Evolutionary conservation across 2,329 filamentous ascomycete genomes (phyloP), one percentile per base, ranked within the genome.

Genomic region (Neonectria faginata): DNA sequence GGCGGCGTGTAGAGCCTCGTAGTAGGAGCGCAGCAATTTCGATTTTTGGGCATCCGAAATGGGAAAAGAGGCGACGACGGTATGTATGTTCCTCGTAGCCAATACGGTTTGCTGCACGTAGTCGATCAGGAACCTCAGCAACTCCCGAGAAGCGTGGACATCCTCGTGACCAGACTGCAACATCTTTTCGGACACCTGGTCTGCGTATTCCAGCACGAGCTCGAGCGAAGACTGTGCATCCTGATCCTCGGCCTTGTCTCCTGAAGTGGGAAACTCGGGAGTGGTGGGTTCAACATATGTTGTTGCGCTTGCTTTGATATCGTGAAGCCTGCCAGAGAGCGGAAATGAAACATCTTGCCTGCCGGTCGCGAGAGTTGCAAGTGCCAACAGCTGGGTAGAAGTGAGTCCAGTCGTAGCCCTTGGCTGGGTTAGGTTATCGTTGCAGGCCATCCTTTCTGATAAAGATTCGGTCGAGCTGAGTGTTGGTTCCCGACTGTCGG

Each of bases 1-100:
- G 22, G 57, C 62, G 18, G 52, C 57, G 31, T 64, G 51, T 16
- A 64, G 9, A 47, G 51, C 62, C 18, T 61, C 45, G 25, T 64
- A 64, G 39, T 64, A 64, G 20, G 45, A 64, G 5, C 29, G 44
- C 4, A 64, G 42, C 12, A 64, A 31, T 16, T 44, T 52, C 47
- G 62, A 61, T 18, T 27, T 60, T 52, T 60, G 44, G 5, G 52
- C 12, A 18, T 52, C 44, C 20, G 60, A 16, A 2, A 59, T 36
- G 3, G 44, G n/a, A 59, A 50, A 59, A 27, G 18, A 18, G 9
- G 33, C 25, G 47, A 63, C 33, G 4, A 29, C 50, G 14, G 42
- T 27, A 44, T 63, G 55, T 12, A 63, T 63, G 14, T 63, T 59
- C 9, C 41, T 55, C 3, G n/a, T 18, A 9, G 33, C 42, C 41